A percentile compares a stretch with the other conserved stretches of the same genome.
Conservation (phyloP, 208 protist species). For the Herpetomonas tarakana region DNA sequence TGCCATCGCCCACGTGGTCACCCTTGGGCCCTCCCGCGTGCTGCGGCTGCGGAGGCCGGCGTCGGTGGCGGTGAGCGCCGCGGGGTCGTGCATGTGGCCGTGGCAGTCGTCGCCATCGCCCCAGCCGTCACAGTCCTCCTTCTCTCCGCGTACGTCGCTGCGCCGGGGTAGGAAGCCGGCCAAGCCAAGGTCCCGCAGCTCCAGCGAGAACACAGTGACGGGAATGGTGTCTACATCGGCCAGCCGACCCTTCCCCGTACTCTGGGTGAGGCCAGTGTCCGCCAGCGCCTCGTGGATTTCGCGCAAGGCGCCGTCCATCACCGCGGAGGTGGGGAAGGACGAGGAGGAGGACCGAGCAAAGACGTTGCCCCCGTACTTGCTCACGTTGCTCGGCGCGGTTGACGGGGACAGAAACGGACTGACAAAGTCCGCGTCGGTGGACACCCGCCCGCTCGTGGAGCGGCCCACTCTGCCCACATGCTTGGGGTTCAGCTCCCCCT, state of each 20-base stretch:
- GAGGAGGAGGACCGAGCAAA: background rate
- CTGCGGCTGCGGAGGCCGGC: background rate
- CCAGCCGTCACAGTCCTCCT: background rate
- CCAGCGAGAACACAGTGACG: background rate
- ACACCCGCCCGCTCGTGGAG: background rate
- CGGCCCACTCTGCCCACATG: background rate
- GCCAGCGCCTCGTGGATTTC: background rate
- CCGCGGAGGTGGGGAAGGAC: background rate
- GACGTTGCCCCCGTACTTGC: background rate
- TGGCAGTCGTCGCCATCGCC: background rate
- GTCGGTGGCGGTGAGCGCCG: background rate
- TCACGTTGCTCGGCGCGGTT: background rate
- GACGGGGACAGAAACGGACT: background rate
- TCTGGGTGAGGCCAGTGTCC: background rate
- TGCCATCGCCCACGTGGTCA: background rate
- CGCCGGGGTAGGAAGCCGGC: background rate
- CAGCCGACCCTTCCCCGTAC: background rate
- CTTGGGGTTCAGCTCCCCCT: background rate
- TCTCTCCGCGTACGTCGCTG: background rate
- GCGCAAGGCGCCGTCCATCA: background rate
- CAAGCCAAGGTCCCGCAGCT: conserved; percentile 1
- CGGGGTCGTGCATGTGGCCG: background rate
- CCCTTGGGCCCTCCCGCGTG: background rate
- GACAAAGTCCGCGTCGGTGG: background rate
- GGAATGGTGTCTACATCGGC: background rate